Base-by-base conservation (phyloP, 1,139 yeast genomes). In the Debaryomyces robertsiae region DNA sequence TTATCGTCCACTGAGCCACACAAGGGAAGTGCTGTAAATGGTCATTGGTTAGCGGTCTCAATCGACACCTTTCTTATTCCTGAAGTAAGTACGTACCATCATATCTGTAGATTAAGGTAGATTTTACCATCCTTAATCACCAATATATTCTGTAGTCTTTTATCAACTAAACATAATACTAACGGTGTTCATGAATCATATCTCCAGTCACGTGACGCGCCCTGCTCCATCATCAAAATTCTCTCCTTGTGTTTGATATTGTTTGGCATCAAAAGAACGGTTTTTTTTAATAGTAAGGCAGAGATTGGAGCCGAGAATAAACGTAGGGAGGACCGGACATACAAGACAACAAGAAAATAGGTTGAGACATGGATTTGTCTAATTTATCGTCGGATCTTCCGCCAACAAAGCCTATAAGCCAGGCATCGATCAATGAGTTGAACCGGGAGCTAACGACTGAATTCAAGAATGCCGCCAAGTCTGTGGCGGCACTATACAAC, bases 1-100 rank as follows among this genome's bases (percentile, higher is more conserved):
- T 83, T 85, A 52, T 90, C 95, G 56, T 91, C 98, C 11, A 89
- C 93, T 1, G 96, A 86, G n/a, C 95, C 95, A 47, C 95, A 82
- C 43, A 91, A 73, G 14, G 98, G 97, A 44, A 90, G 81, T 3
- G 93, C 93, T 82, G 28, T 25, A 25, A 38, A 6, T 35, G 24
- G 16, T 11, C 11, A n/a, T 16, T 10, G 22, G 55, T 56, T 52
- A 57, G 58, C 50, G 38, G 17, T 9, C 15, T 19, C 14, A 19
- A 24, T 25, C 31, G 9, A 6, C 15, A 9, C 25, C 3, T 6
- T 15, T 9, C 3, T 6, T 15, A 3, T 6, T 25, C 15, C 16
- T 13, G 10, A 6, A 6, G 10, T 10, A 25, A 6, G 25, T 33
- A 74, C 84, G 40, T 69, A 79, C 89, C 87, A 55, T 84, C 91